Evolutionary conservation across 768 basidiomycete species (phyloP).

Genomic region (Boletus huronensis): DNA sequence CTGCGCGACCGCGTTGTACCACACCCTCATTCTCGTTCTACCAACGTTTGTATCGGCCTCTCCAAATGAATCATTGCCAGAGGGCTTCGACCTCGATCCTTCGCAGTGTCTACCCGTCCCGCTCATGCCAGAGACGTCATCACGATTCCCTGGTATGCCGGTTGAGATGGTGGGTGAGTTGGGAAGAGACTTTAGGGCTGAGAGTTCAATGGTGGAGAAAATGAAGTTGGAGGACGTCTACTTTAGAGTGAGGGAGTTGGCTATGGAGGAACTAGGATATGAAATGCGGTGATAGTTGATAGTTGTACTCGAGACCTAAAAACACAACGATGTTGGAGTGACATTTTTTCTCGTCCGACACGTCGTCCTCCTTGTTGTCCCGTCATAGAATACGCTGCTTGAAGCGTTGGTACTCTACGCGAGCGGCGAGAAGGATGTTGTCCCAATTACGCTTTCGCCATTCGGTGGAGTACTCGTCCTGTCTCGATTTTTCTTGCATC

Average conservation of each 20-base stretch:
- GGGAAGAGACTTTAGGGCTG: slow-evolving; percentile 55
- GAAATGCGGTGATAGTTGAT: slow-evolving; percentile 21
- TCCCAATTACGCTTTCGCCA: slow-evolving; percentile 63
- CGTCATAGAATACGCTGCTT: slow-evolving; percentile 30
- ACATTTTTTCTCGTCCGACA: background rate
- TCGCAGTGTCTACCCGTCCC: slow-evolving; percentile 59
- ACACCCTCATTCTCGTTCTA: slow-evolving; percentile 53
- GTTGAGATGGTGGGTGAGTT: slow-evolving; percentile 60
- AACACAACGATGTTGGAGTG: background rate
- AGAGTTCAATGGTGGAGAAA: slow-evolving; percentile 56
- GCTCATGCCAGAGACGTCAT: slow-evolving; percentile 53
- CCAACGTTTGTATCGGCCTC: slow-evolving; percentile 26
- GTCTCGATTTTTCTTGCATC: slow-evolving; percentile 57
- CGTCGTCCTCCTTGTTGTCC: background rate
- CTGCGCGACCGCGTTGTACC: slow-evolving; percentile 69
- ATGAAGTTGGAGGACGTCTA: slow-evolving; percentile 57
- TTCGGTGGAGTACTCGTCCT: slow-evolving; percentile 58
- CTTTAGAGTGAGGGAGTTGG: slow-evolving; percentile 61
- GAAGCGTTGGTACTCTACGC: slow-evolving; percentile 49
- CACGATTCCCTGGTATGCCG: slow-evolving; percentile 74
- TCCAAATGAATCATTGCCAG: slow-evolving; percentile 35
- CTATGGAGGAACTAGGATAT: slow-evolving; percentile 45
- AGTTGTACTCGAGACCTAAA: background rate
- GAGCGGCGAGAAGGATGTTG: slow-evolving; percentile 55
- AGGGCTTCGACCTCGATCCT: slow-evolving; percentile 54